A percentile compares a stretch with the other conserved stretches of the same genome.
Conservation (phyloP, 2,329 filamentous ascomycete species). For the Drechslerella stenobrocha region DNA sequence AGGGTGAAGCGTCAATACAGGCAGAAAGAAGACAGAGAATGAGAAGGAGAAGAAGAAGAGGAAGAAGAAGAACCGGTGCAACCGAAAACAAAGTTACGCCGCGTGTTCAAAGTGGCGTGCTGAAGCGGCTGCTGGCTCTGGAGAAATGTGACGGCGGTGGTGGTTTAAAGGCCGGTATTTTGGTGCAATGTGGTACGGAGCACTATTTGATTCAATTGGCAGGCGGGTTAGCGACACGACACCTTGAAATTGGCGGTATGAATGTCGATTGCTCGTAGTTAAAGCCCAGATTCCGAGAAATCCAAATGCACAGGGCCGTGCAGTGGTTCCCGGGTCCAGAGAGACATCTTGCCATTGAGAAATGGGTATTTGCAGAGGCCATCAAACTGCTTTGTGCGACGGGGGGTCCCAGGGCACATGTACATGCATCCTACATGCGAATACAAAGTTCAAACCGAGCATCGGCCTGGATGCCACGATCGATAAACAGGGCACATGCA, state of each 20-base stretch:
- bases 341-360: conserved; percentile 8
- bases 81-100: conserved; percentile 39
- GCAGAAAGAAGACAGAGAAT: conserved; percentile 25
- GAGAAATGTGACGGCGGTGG: conserved; percentile 43
- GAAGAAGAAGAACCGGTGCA: conserved; percentile 28
- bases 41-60: conserved; percentile 3
- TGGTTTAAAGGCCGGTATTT: conserved; percentile 33
- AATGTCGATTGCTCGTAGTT: conserved; percentile 39
- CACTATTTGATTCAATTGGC: conserved; percentile 37
- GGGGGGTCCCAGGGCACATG: conserved; percentile 31
- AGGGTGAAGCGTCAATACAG: too few species aligned
- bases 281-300: conserved; percentile 24
- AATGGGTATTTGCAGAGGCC: conserved; percentile 13
- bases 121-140: conserved; percentile 42
- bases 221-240: conserved; percentile 38
- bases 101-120: conserved; percentile 41
- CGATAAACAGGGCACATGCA: conserved; percentile 16
- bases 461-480: conserved; percentile 9
- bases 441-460: conserved; percentile 42
- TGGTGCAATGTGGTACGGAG: conserved; percentile 29
- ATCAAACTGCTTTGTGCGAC: conserved; percentile 9
- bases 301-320: conserved; percentile 19
- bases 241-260: conserved; percentile 33
- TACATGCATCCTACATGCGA: too few species aligned
- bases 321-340: conserved; percentile 21